A percentile compares a stretch with the other conserved stretches of the same genome.
Conservation (phyloP, 2,329 filamentous ascomycete species). For the Aspergillus melleus region DNA sequence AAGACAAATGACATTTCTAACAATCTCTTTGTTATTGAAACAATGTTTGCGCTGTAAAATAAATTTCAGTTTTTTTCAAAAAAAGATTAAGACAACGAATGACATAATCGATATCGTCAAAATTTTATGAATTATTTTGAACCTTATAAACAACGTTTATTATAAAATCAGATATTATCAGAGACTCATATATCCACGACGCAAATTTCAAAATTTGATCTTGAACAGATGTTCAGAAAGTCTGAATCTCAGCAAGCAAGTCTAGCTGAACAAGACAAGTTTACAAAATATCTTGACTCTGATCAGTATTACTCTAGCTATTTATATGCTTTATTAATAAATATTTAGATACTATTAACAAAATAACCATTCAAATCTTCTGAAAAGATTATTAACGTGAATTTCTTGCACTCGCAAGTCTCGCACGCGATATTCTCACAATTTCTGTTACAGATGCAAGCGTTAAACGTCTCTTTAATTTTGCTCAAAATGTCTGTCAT, state of each 20-base stretch:
- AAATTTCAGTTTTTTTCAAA: conserved; percentile 17
- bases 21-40: not conserved
- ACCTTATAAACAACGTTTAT: not conserved
- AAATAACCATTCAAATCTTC: not conserved
- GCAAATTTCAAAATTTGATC: too few relatives aligned
- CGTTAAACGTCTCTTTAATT: not conserved
- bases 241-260: too few relatives aligned
- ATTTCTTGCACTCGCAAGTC: not conserved
- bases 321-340: not conserved
- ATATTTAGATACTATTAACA: not conserved
- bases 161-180: not conserved
- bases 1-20: conserved; percentile 7
- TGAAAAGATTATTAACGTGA: not conserved
- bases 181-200: not conserved
- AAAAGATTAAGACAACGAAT: not conserved
- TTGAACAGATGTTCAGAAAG: too few relatives aligned
- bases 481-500: not conserved
- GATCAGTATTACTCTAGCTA: not conserved
- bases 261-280: not conserved
- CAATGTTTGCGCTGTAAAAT: not conserved
- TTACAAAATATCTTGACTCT: not conserved
- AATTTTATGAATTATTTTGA: not conserved
- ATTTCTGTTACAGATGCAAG: not conserved
- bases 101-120: not conserved
- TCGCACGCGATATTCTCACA: not conserved